Evolutionary conservation across 2,329 filamentous ascomycete genomes (phyloP), one percentile per base, ranked within the genome.

Genomic region (Aspergillus pseudotamarii): DNA sequence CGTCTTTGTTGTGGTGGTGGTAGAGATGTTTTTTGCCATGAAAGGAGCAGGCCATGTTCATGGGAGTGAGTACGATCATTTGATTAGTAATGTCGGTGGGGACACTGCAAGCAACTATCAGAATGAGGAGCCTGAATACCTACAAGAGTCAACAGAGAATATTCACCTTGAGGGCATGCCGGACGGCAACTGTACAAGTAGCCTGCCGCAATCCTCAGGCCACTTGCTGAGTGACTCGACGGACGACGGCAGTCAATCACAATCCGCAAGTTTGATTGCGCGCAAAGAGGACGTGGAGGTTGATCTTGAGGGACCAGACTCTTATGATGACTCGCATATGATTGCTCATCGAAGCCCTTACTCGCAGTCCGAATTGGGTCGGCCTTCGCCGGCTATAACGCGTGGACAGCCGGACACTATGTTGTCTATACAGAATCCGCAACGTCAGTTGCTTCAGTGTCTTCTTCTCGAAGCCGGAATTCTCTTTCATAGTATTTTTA

Each of bases 11-110:
- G 93, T 97, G 3, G 92, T 96, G 8, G 86, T 88, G 2, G 85
- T 97, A 58, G 94, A 98, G 77, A 96, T 95, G 80, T 93, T 93
- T 75, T 89, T 98, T 69, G 93, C 93, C 0, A 91, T 89, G 59
- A 84, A 85, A 73, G 88, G 88, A 6, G 87, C 86, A 10, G 82
- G 82, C 19, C 87, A 89, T 72, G 81, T 83, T 55, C 87, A 89
- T 72, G 78, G 80, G 14, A 81, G 76, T 36, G 84, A 85, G 63
- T 86, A 84, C 65, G 82, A 85, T 65, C 79, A 79, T 41, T 61
- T 80, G 28, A 79, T 80, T 51, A 67, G 72, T 32, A 73, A 73
- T 30, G 64, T 69, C 43, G 66, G 68, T 19, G 64, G 64, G 54
- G 69, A 69, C 38, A 67, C 66, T 34, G 54, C 70, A 53, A 64